Base-by-base conservation (phyloP, 345 rosid species). In the Anastatica hierochuntica region DNA sequence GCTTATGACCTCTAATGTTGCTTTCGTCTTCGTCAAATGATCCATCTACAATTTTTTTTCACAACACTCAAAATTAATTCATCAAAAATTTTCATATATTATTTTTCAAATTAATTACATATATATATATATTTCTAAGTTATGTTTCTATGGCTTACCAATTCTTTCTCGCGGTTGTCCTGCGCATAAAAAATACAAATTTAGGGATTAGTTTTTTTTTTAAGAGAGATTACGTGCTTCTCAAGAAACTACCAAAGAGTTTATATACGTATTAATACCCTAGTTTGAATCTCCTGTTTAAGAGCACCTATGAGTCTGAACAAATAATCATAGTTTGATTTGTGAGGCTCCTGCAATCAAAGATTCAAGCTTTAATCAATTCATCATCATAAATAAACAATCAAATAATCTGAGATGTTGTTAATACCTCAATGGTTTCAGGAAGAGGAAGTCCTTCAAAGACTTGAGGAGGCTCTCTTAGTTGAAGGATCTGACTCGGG, bases 391-490 rank as follows among this genome's bases (percentile, higher is more conserved):
- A 34, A 34, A 62, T n/a, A n/a, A n/a, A 44, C 24, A 44, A 30
- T 13, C 5, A 2, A 57, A 7, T 17, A 1, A 8, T 13, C 0
- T 29, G 20, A 19, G 35, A 31, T 31, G 36, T 31, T 29, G 45
- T 14, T 42, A 8, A 35, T 49, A 69, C 73, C 73, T 69, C 64
- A 16, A 69, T 63, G 56, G 1, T 38, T 6, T 57, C 30, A 0
- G 73, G 73, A 56, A 69, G 69, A 30, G 73, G 73, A 31, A 69
- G 58, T 49, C 73, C 73, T 62, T 69, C 73, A 34, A 55, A 60
- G 42, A 62, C 73, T 41, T 57, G 64, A 31, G 40, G 17, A 49
- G 72, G 24, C 18, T 69, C 73, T 44, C 47, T 52, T 36, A 62
- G 55, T 14, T 69, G 56, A 63, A 69, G 39, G 31, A 35, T 27